phyloP scores from a whole-genome alignment of 192 early-diverging fungal species.

The Coemansia sp. region DNA sequence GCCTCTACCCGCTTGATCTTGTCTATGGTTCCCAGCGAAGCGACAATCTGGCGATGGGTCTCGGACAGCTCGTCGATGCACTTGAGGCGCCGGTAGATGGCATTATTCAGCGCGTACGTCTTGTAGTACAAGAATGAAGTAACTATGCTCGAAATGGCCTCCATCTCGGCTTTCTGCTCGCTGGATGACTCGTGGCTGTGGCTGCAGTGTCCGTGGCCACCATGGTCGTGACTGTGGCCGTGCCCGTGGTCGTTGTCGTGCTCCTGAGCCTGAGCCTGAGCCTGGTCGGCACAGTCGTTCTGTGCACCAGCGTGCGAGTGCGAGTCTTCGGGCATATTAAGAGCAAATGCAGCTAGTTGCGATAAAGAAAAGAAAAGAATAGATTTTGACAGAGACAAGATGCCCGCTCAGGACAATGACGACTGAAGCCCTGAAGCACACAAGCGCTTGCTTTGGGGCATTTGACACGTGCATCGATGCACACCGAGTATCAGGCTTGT shows the following conservation, averaged over 20 bases:
- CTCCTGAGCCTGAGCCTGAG: neutral
- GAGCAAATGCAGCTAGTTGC: no score
- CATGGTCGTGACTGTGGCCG: slow-evolving; percentile 1
- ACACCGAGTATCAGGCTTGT: no score
- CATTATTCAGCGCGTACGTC: slow-evolving; percentile 59
- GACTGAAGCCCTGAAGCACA: no score
- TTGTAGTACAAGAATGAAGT: slow-evolving; percentile 68
- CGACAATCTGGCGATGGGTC: slow-evolving; percentile 60
- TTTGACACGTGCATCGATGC: no score
- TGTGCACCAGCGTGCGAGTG: neutral
- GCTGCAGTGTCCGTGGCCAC: neutral
- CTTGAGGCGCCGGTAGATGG: slow-evolving; percentile 63
- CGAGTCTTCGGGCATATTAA: neutral
- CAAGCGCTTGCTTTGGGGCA: no score
- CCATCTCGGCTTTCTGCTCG: slow-evolving; percentile 22
- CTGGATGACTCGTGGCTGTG: neutral
- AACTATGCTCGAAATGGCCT: slow-evolving; percentile 33
- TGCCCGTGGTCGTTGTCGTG: neutral
- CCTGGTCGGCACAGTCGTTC: neutral
- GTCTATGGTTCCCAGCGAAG: slow-evolving; percentile 61
- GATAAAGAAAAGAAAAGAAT: no score
- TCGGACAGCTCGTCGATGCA: slow-evolving; percentile 65
- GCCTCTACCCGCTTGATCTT: slow-evolving; percentile 66
- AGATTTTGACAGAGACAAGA: no score
- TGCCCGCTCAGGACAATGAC: no score